These are phyloP conservation scores for Hylodesmum podocarpum DNA, from an alignment of 306 rosid species.

Conservation along the genomic window DNA sequence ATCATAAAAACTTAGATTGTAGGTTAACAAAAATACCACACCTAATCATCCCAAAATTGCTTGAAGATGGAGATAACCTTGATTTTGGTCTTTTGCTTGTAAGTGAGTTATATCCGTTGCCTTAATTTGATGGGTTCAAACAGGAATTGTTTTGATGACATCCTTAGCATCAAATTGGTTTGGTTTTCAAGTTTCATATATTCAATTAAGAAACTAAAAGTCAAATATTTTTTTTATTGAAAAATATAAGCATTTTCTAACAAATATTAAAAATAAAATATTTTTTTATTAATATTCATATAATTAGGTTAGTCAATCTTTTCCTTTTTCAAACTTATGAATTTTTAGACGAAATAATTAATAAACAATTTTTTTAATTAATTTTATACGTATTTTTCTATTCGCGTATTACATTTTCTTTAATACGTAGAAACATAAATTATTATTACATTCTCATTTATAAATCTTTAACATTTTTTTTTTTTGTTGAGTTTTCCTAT, in stretches of 20 bases:
- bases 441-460: too few species aligned
- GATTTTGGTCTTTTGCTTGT: constrained; percentile 35
- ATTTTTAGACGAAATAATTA: too few species aligned
- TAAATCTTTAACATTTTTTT: neutral
- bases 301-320: too few species aligned
- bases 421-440: too few species aligned
- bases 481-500: neutral
- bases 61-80: constrained; percentile 4
- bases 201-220: neutral
- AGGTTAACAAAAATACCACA: constrained; percentile 52
- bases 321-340: too few species aligned
- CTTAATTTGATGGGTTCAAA: constrained; percentile 25
- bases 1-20: constrained; percentile 28
- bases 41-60: constrained; percentile 38
- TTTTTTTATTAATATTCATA: too few species aligned
- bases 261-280: too few species aligned
- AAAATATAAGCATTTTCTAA: too few species aligned
- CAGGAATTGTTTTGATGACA: constrained; percentile 21
- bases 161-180: neutral
- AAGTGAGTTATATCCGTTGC: constrained; percentile 25
- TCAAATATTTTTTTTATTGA: neutral
- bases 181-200: neutral
- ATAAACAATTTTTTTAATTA: too few species aligned
- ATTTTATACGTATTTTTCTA: too few species aligned
- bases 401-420: too few species aligned